Percentiles rank a stretch among this genome's conserved stretches.
Conservation (phyloP, 441 rosid genomes). For the Populus hybrid region DNA sequence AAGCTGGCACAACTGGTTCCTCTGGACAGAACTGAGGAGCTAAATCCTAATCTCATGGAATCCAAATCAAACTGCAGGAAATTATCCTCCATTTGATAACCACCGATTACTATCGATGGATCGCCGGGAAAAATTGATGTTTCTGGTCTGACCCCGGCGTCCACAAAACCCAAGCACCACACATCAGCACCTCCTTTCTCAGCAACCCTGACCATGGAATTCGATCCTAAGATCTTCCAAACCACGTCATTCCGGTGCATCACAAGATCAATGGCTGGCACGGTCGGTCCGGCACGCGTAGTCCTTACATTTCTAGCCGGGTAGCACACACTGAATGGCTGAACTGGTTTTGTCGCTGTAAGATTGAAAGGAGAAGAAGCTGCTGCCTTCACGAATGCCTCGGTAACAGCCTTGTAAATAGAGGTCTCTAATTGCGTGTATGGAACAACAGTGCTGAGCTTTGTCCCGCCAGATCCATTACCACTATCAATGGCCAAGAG, state of each 20-base stretch:
- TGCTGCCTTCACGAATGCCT: conserved; percentile 19
- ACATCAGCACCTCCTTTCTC: conserved; percentile 28
- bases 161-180: conserved; percentile 59
- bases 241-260: conserved; percentile 34
- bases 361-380: conserved; percentile 4
- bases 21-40: not conserved
- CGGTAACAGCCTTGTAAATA: conserved; percentile 21
- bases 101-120: conserved; percentile 64
- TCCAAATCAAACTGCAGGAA: not conserved
- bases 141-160: conserved; percentile 45
- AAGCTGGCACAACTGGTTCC: not conserved
- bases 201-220: conserved; percentile 57
- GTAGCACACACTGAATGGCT: conserved; percentile 23
- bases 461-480: conserved; percentile 26
- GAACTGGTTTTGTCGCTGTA: not conserved
- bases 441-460: conserved; percentile 19
- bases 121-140: conserved; percentile 6
- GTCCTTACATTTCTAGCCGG: not conserved
- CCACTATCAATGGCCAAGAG: conserved; percentile 8
- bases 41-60: not conserved
- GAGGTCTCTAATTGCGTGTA: conserved; percentile 17
- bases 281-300: conserved; percentile 15
- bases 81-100: conserved; percentile 46
- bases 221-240: conserved; percentile 33
- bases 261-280: conserved; percentile 42